Evolutionary conservation across 2,329 filamentous ascomycete genomes (phyloP), one percentile per base, ranked within the genome.

Genomic region (Cercospora sp.): DNA sequence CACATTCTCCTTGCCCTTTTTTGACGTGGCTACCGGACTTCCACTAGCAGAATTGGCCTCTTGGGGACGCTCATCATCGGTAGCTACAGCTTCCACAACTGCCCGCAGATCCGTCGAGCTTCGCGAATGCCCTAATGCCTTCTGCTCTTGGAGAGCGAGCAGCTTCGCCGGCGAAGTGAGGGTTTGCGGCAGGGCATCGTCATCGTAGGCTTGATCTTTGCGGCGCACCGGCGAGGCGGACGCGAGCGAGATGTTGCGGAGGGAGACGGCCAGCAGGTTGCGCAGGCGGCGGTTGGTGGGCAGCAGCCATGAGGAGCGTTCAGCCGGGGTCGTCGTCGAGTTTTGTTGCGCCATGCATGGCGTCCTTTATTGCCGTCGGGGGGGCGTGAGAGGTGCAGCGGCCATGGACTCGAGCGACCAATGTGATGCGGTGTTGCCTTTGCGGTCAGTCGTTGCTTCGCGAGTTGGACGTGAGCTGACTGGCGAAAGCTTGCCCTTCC

Each of bases 201-300:
- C 94, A 80, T 94, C 91, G 75, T 91, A 90, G 45, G 92, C 90
- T 79, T 85, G 86, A 13, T 83, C 82, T 63, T 84, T 84, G 43
- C 78, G 71, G 68, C 85, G 76, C 1, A 63, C 59, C 82, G 75
- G 65, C 6, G 82, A 82, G 67, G 84, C 82, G 70, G 83, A 84
- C 26, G 83, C 83, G 72, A 97, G 89, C 70, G 88, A 89, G 53
- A 97, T 84, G 79, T 97, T 97, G 67, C 94, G 92, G 62, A 97
- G 82, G 66, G 91, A 94, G 74, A 98, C 88, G 73, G 92, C 93
- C 75, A 92, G 90, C 4, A 97, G 86, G 82, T 97, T 94, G 65
- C 94, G 89, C 63, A 98, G 85, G 79, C 91, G 93, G 78, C 93
- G 91, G 79, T 97, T 97, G 85, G 95, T 84, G 74, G 85, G 80